Evolutionary conservation across 495 filamentous ascomycete species (phyloP), one percentile per base, ranked within the genome.

Genomic region (Cairneyella variabilis): DNA sequence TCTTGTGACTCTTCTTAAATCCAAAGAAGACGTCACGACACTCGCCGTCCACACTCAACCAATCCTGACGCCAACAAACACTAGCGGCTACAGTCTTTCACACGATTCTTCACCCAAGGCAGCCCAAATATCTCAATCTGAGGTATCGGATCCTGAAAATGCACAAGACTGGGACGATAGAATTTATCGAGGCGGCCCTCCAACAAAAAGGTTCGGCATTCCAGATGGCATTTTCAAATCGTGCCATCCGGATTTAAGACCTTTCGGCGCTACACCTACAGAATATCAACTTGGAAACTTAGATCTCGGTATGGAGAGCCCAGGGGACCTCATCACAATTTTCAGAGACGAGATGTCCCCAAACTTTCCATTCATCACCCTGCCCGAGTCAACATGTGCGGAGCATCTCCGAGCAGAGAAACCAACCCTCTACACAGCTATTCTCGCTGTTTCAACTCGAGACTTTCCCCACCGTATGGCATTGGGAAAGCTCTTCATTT

Each of bases 361-460:
- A 2, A 46, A 47, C 32, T 62, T 58, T 44, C 59, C 59, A 20
- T 62, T 58, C 42, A 30, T 56, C 18, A 22, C 21, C 21, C 45
- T 62, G 8, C 28, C 50, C 7, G 22, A 39, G 1, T 43, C 25
- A 2, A 10, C 41, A 14, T 21, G 23, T 11, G 54, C 48, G 8
- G 26, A n/a, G 3, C 36, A 43, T 5, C 44, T 62, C 11, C 46
- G 40, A 7, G 32, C 21, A n/a, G 8, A 48, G 7, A 20, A 23
- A 17, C 59, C 59, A 16, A 48, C 40, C 38, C 28, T 58, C 1
- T 55, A 40, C 34, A 58, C 30, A 23, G 30, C 51, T 16, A 44
- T 62, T 5, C 45, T 52, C 14, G 52, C 52, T 18, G 28, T 55
- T 18, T n/a, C 59, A 10, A 39, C 38, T 30, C 45, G 38, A 12